Evolutionary conservation across 805 yeast genomes (phyloP), one percentile per base, ranked within the genome.

Genomic region (Candida sphagnicola): DNA sequence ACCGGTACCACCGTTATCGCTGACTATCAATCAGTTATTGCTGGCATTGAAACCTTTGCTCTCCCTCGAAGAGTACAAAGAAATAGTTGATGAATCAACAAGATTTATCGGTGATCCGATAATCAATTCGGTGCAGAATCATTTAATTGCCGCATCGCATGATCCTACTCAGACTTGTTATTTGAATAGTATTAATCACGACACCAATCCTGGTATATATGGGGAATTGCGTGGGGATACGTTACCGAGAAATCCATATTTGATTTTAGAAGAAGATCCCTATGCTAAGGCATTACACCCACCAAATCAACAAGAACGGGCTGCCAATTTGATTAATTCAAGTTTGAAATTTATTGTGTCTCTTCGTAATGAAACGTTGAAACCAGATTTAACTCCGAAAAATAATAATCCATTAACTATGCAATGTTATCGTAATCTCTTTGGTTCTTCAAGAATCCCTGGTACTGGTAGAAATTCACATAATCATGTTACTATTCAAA

Each of bases 181-280:
- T 56, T 58, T 84, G 38, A 80, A 80, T 48, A 70, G 72, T 8
- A 67, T 77, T 31, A 71, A 75, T 42, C 67, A 66, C 33, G 72
- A 65, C 25, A 53, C 62, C 6, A 72, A 79, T 25, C 77, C 85
- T 0, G 79, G 79, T 10, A 74, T 77, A 25, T 78, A 78, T 49
- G 82, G 83, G 13, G 83, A 78, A 39, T 62, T 78, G 19, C 67
- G 80, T 35, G 84, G 85, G 15, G 83, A 80, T 45, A 75, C 81
- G 1, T 62, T 85, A 31, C 95, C 95, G 4, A 66, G 91, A 44
- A 85, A 84, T 54, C 95, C 95, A 1, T 84, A 82, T 50, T 69
- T 85, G 46, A 75, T 85, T 8, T 57, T 85, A 13, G 88, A 83
- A 46, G 83, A 83, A 52, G 95, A 85, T 46, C 90, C 91, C 1